Conservation (phyloP, 2,329 filamentous ascomycete species). For the Drechslerella dactyloides region DNA sequence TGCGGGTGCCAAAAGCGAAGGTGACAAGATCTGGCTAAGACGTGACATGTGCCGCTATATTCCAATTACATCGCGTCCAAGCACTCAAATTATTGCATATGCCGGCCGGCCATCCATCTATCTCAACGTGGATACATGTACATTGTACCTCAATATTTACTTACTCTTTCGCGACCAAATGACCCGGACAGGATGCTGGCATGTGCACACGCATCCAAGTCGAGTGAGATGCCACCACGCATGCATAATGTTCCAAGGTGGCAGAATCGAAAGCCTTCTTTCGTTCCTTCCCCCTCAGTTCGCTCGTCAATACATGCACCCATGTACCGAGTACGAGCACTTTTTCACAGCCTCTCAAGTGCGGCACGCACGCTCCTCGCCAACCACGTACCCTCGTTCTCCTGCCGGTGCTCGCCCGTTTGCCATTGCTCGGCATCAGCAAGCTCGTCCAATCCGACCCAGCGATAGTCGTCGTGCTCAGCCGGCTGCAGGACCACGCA, state of each 20-base stretch:
- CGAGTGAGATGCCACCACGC: background rate
- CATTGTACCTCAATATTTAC: too few species aligned
- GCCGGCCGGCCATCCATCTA: too few species aligned
- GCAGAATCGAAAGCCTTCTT: too few species aligned
- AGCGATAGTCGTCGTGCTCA: slow-evolving; percentile 52
- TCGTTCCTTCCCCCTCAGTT: background rate
- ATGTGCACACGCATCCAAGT: background rate
- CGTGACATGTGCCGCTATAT: slow-evolving; percentile 2
- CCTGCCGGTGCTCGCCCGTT: background rate
- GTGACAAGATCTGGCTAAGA: too few species aligned
- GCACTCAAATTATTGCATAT: too few species aligned
- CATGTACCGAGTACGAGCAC: too few species aligned
- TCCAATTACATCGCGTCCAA: too few species aligned
- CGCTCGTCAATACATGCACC: background rate
- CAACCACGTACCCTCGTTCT: slow-evolving; percentile 27
- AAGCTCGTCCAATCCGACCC: slow-evolving; percentile 47
- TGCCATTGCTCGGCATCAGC: slow-evolving; percentile 5
- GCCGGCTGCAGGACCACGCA: slow-evolving; percentile 44
- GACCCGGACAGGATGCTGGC: background rate
- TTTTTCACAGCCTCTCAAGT: slow-evolving; percentile 8
- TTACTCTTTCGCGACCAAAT: too few species aligned
- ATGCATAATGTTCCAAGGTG: too few species aligned
- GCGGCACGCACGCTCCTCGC: slow-evolving; percentile 27
- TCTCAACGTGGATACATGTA: too few species aligned
- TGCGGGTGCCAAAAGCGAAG: too few species aligned